phyloP scores from a whole-genome alignment of 129 eudicot species.

The Apium graveolens region DNA sequence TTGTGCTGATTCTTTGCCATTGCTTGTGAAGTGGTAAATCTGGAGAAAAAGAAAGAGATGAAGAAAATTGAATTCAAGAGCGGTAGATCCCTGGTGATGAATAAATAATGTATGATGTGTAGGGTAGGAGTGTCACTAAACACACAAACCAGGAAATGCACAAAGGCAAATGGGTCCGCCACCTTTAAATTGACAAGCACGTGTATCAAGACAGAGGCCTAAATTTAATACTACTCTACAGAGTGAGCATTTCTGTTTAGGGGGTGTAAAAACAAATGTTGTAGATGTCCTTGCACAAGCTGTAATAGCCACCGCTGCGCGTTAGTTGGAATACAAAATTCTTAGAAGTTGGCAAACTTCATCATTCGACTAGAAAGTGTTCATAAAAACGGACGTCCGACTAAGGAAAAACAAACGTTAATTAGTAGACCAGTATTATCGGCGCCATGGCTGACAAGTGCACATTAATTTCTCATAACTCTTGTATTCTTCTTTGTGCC shows the following conservation, averaged over 20 bases:
- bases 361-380: too few species aligned
- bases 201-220: neutral
- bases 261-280: neutral
- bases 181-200: conserved; percentile 2
- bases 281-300: neutral
- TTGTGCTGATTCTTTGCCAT: conserved; percentile 7
- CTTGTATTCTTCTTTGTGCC: neutral
- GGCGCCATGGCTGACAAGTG: too few species aligned
- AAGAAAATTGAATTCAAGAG: neutral
- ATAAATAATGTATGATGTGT: neutral
- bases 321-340: neutral
- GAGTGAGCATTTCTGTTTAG: neutral
- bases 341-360: neutral
- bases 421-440: too few species aligned
- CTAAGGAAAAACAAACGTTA: too few species aligned
- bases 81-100: neutral
- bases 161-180: neutral
- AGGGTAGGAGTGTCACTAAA: neutral
- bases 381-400: too few species aligned
- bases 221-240: neutral
- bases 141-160: neutral
- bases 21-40: neutral
- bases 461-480: too few species aligned
- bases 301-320: neutral
- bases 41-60: neutral